These are phyloP conservation scores for Beta vulgaris DNA, from an alignment of 148 eudicot species.

Conservation along the genomic window DNA sequence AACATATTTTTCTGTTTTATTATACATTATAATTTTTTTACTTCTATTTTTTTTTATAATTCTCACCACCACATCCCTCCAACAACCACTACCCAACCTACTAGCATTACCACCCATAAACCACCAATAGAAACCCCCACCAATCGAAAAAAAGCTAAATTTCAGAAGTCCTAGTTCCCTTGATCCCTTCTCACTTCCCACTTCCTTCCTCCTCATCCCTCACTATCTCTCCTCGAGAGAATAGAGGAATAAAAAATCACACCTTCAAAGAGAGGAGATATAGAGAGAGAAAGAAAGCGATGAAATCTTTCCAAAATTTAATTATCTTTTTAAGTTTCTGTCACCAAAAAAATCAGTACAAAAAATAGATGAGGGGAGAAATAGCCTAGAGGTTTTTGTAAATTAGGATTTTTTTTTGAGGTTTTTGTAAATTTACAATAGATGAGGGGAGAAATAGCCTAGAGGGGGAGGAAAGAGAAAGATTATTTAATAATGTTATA, in stretches of 20 bases:
- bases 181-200: background rate
- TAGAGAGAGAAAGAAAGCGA: background rate
- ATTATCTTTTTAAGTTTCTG: background rate
- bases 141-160: background rate
- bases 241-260: constrained; percentile 3
- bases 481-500: too few species aligned
- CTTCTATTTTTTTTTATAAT: too few species aligned
- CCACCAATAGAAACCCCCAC: too few species aligned
- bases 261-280: background rate
- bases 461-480: too few species aligned
- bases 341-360: background rate
- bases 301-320: too few species aligned
- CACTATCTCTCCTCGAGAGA: background rate
- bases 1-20: too few species aligned
- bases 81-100: too few species aligned
- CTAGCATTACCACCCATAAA: too few species aligned
- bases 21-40: too few species aligned
- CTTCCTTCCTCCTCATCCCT: background rate
- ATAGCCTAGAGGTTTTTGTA: background rate
- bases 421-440: constrained; percentile 23
- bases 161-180: background rate
- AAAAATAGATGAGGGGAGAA: too few species aligned
- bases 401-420: constrained; percentile 13
- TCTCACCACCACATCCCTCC: too few species aligned
- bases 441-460: too few species aligned